A percentile compares a stretch with the other conserved stretches of the same genome.
phyloP scores from a whole-genome alignment of 2,329 filamentous ascomycete species.

The Claviceps quebecensis region DNA sequence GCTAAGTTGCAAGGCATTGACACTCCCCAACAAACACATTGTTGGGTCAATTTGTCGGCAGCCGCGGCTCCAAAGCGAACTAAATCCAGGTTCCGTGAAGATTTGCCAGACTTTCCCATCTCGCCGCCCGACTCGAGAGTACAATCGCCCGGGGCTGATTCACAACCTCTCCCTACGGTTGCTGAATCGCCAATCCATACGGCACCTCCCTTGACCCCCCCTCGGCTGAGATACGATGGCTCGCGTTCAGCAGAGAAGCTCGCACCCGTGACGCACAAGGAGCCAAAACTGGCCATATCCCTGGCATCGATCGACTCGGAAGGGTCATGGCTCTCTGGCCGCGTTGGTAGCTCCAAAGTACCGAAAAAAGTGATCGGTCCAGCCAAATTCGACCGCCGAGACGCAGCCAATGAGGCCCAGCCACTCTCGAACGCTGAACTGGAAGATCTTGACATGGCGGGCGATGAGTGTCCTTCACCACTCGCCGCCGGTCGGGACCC shows the following conservation, averaged over 20 bases:
- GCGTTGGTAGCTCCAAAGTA: constrained; percentile 35
- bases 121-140: constrained; percentile 76
- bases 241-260: constrained; percentile 30
- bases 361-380: constrained; percentile 30
- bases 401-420: constrained; percentile 8
- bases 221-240: constrained; percentile 26
- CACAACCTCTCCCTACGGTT: constrained; percentile 19
- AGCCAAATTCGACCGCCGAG: constrained; percentile 17
- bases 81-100: constrained; percentile 82
- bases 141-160: constrained; percentile 58
- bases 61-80: constrained; percentile 55
- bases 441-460: constrained; percentile 46
- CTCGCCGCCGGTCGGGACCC: constrained; percentile 17
- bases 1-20: constrained; percentile 23
- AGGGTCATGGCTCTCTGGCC: constrained; percentile 86
- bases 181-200: constrained; percentile 14
- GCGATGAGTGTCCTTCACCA: constrained; percentile 62
- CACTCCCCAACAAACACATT: constrained; percentile 10
- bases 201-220: constrained; percentile 14
- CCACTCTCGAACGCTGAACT: too few species aligned
- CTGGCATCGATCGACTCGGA: constrained; percentile 92
- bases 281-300: constrained; percentile 63
- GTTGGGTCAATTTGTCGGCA: constrained; percentile 20
- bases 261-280: constrained; percentile 30
- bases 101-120: constrained; percentile 71